Evolutionary conservation across 2,329 filamentous ascomycete species (phyloP), one percentile per base, ranked within the genome.

Genomic region (Sclerotinia nivalis): DNA sequence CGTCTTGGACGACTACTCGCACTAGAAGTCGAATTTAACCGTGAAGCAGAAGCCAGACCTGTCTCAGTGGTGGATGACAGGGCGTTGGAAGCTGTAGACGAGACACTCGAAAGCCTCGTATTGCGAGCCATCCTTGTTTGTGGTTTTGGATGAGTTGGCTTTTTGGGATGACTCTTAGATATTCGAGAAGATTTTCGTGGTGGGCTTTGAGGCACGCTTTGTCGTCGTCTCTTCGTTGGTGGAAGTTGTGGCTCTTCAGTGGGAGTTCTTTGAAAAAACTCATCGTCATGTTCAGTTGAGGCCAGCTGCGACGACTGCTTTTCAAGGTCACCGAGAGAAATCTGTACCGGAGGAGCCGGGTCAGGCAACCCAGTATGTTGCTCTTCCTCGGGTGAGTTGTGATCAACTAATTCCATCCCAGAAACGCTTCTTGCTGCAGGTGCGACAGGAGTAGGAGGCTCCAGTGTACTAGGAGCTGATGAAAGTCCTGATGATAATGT

Each of bases 171-270:
- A 34, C 8, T 31, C 54, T 68, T 71, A 18, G 70, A 37, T 22
- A 66, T 58, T n/a, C 67, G 59, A 43, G 64, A 47, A 47, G 59
- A 66, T 67, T 58, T 68, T 1, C n/a, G 64, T 54, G 67, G 68
- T 15, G 60, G 31, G 25, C 45, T 62, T 37, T 25, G 45, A 25
- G 28, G 8, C 18, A 50, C 12, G 45, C 22, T 50, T 37, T 15
- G 22, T 49, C 47, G 34, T 37, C 18, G 22, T 22, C n/a, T 28
- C 13, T 43, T 52, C 4, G 15, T 13, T 7, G n/a, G 15, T 28
- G 47, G n/a, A 43, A 65, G 47, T 40, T 52, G 47, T 22, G 61
- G 15, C 15, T 40, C 61, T 20, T 65, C 61, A 28, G 3, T 52
- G 3, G 9, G 47, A 20, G 9, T 22, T 43, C n/a, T 52, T 52